Percentiles rank a stretch among this genome's conserved stretches.
phyloP scores from a whole-genome alignment of 371 early-diverging fungal species.

The Syncephalis fuscata region DNA sequence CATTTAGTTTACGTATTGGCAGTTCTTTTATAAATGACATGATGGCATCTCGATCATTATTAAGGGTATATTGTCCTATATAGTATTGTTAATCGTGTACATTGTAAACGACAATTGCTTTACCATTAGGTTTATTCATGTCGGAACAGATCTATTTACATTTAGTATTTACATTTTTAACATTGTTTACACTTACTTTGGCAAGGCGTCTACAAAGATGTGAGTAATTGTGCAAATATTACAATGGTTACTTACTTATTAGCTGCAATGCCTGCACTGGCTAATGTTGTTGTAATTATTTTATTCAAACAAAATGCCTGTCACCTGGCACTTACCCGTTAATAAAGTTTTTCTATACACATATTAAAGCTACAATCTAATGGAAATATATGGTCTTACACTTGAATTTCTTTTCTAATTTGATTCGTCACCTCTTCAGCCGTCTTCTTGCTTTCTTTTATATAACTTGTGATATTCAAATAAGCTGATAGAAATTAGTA shows the following conservation, averaged over 20 bases:
- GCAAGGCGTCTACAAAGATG: not conserved
- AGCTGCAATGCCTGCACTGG: constrained; percentile 49
- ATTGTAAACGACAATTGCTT: too few relatives aligned
- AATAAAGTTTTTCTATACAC: too few relatives aligned
- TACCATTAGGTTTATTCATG: constrained; percentile 48
- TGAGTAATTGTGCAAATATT: too few relatives aligned
- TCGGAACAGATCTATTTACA: constrained; percentile 22
- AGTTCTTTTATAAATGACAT: too few relatives aligned
- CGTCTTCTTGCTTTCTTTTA: constrained; percentile 17
- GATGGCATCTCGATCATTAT: too few relatives aligned
- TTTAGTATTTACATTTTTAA: not conserved
- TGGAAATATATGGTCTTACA: constrained; percentile 2
- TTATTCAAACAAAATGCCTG: too few relatives aligned
- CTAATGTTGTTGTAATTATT: constrained; percentile 23
- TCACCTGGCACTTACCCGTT: too few relatives aligned
- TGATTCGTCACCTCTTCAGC: constrained; percentile 27
- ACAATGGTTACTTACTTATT: constrained; percentile 22
- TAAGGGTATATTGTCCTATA: too few relatives aligned
- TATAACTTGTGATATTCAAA: constrained; percentile 31
- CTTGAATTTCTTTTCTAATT: constrained; percentile 32
- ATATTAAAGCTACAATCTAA: too few relatives aligned
- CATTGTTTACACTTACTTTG: not conserved
- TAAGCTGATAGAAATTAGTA: too few relatives aligned
- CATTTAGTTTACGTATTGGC: too few relatives aligned
- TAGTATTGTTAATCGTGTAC: too few relatives aligned